phyloP scores from a whole-genome alignment of 192 early-diverging fungal genomes.

The Entrophospora sp. region DNA sequence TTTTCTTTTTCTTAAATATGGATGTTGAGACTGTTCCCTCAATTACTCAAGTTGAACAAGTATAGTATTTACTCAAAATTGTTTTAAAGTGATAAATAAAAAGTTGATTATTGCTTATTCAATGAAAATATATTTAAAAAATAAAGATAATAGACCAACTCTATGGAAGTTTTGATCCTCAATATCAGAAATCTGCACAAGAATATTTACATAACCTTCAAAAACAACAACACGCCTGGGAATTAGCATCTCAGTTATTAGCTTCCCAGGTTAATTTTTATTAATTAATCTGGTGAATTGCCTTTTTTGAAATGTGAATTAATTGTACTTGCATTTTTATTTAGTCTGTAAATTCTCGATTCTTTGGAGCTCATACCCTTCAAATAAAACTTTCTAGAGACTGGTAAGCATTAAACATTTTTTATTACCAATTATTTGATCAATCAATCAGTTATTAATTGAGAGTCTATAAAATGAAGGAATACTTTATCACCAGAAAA shows the following conservation, averaged over 20 bases:
- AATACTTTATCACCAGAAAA: constrained; percentile 39
- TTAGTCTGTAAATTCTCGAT: constrained; percentile 39
- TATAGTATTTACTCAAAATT: not conserved
- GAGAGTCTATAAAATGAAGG: constrained; percentile 25
- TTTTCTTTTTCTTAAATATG: not conserved
- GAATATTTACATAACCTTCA: constrained; percentile 46
- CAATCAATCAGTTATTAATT: not conserved
- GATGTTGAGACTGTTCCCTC: not conserved
- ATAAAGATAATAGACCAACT: constrained; percentile 27
- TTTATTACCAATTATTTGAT: not conserved
- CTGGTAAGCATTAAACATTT: constrained; percentile 32
- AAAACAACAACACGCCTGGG: constrained; percentile 44
- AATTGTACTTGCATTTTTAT: not conserved
- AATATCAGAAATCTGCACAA: constrained; percentile 35
- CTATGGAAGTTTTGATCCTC: constrained; percentile 32
- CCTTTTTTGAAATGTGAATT: not conserved
- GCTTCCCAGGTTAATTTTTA: constrained; percentile 30
- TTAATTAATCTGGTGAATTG: not conserved
- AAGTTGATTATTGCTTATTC: not conserved
- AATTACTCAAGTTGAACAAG: not conserved
- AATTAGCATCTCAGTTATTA: constrained; percentile 43
- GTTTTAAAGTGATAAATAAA: not conserved
- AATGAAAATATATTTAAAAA: too few relatives aligned
- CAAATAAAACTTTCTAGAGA: constrained; percentile 49
- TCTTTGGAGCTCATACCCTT: constrained; percentile 52